Percentiles rank a stretch among this genome's conserved stretches.
Conservation (phyloP, 257 asterid genomes). For the Echium plantagineum region DNA sequence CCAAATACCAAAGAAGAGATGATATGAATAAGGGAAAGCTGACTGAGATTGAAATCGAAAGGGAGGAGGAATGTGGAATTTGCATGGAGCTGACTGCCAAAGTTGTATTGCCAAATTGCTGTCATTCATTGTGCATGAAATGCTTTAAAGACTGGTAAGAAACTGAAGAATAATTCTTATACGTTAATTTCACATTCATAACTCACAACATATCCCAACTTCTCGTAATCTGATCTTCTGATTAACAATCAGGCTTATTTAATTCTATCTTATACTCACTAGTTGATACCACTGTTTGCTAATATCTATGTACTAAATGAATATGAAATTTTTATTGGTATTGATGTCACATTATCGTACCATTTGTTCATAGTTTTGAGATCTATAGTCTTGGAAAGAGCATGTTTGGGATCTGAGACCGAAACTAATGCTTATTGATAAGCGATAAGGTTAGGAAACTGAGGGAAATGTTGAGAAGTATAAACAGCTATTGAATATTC, state of each 20-base stretch:
- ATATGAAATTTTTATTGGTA: too few species aligned
- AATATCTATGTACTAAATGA: not conserved
- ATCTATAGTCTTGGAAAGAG: not conserved
- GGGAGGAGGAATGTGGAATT: constrained; percentile 94
- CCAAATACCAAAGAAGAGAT: constrained; percentile 42
- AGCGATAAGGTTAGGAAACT: not conserved
- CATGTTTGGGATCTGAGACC: not conserved
- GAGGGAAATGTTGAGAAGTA: not conserved
- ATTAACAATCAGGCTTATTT: too few species aligned
- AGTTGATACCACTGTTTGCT: not conserved
- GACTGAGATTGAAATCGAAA: constrained; percentile 72
- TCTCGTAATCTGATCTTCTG: not conserved
- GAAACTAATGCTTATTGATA: not conserved
- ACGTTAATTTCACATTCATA: not conserved
- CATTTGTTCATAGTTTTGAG: not conserved
- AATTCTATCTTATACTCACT: not conserved
- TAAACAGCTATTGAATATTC: not conserved
- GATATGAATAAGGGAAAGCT: constrained; percentile 61
- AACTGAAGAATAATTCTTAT: not conserved
- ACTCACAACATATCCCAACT: not conserved
- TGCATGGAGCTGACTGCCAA: constrained; percentile 79
- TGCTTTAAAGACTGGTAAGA: constrained; percentile 74
- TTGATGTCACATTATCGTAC: not conserved
- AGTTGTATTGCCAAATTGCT: constrained; percentile 79
- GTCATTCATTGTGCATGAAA: constrained; percentile 68